Conservation (phyloP, 768 basidiomycete species). For the Erythrobasidium yunnanense region DNA sequence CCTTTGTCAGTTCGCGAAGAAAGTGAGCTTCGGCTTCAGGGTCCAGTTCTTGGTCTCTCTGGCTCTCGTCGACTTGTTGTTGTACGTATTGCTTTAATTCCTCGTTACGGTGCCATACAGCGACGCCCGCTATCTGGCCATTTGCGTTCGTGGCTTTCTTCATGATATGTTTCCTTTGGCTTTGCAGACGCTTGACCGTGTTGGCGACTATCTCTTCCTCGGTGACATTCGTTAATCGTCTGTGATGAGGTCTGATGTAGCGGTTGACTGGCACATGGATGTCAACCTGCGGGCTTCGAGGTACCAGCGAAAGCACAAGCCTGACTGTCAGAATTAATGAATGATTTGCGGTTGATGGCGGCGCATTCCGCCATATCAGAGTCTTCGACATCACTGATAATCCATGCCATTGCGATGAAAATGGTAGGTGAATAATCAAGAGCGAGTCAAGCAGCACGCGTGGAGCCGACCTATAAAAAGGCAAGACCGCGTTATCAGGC, state of each 20-base stretch:
- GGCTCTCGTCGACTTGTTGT: neutral
- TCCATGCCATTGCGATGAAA: neutral
- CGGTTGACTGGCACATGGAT: neutral
- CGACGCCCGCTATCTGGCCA: neutral
- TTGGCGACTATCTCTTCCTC: neutral
- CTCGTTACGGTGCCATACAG: neutral
- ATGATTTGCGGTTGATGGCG: neutral
- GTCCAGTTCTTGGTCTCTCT: neutral
- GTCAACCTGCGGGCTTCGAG: neutral
- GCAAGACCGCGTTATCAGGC: too few relatives aligned
- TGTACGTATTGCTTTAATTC: neutral
- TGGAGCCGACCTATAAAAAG: too few relatives aligned
- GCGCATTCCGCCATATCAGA: neutral
- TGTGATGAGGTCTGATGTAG: neutral
- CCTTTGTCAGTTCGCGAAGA: neutral
- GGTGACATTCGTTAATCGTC: neutral
- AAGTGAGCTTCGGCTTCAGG: neutral
- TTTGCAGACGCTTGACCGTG: neutral
- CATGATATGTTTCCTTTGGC: neutral
- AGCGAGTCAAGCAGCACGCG: too few relatives aligned
- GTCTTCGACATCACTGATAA: neutral
- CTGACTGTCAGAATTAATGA: neutral
- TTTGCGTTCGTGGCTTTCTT: neutral
- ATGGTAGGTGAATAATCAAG: too few relatives aligned
- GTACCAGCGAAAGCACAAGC: neutral